phyloP scores from a whole-genome alignment of 2,329 filamentous ascomycete species.

The Verticillium nonalfalfae region DNA sequence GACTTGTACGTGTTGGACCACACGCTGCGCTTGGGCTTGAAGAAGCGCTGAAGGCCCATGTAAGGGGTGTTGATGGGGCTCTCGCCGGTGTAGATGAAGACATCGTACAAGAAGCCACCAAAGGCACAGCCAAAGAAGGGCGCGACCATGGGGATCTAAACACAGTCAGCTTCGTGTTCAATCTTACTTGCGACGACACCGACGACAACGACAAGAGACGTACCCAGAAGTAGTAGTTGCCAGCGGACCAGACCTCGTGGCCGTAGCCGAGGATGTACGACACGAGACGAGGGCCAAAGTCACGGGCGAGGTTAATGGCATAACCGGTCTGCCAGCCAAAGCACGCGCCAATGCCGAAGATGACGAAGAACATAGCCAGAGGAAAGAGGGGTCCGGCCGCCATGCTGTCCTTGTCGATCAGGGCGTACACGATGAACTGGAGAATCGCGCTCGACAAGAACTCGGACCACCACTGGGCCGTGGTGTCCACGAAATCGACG shows the following conservation, averaged over 20 bases:
- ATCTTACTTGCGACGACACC: neutral
- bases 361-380: constrained; percentile 61
- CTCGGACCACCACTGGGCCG: constrained; percentile 65
- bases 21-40: constrained; percentile 23
- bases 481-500: constrained; percentile 56
- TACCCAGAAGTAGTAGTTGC: constrained; percentile 69
- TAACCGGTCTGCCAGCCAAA: constrained; percentile 75
- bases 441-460: constrained; percentile 61
- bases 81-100: constrained; percentile 63
- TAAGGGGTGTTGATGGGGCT: constrained; percentile 64
- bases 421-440: constrained; percentile 66
- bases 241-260: constrained; percentile 57
- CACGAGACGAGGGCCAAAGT: constrained; percentile 63
- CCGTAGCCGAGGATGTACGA: constrained; percentile 65
- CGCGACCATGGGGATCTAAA: constrained; percentile 63
- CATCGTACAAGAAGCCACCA: constrained; percentile 61
- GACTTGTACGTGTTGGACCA: constrained; percentile 18
- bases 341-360: constrained; percentile 67
- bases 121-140: constrained; percentile 60
- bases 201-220: constrained; percentile 9
- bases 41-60: constrained; percentile 52
- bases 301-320: constrained; percentile 67
- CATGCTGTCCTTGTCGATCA: constrained; percentile 52
- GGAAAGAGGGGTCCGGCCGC: constrained; percentile 53
- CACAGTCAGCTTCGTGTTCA: neutral